Conservation (phyloP, 768 basidiomycete species). For the Amanita pseudoporphyria region DNA sequence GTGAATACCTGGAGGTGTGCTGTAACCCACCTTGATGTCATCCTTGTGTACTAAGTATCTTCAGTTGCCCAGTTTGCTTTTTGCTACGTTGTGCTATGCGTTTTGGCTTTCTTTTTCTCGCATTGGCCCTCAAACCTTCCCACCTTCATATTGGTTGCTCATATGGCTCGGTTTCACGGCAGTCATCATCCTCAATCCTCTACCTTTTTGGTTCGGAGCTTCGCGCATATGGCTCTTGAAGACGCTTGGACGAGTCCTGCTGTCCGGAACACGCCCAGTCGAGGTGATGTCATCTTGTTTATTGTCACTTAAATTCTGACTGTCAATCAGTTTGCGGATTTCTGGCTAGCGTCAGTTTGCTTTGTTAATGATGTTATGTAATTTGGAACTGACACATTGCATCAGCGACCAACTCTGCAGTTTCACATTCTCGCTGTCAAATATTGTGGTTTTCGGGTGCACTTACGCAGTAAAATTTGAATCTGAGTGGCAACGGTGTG, state of each 20-base stretch:
- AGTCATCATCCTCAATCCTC: conserved; percentile 62
- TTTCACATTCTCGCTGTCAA: conserved; percentile 63
- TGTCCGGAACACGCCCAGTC: conserved; percentile 62
- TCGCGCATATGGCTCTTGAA: conserved; percentile 79
- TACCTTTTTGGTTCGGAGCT: conserved; percentile 51
- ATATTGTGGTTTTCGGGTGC: conserved; percentile 68
- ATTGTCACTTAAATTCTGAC: conserved; percentile 6
- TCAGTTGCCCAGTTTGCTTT: conserved; percentile 75
- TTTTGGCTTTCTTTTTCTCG: conserved; percentile 79
- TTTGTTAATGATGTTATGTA: not conserved
- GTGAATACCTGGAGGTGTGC: conserved; percentile 55
- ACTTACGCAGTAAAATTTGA: conserved; percentile 52
- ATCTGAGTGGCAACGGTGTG: conserved; percentile 38
- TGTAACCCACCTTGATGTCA: conserved; percentile 8
- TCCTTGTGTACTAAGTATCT: conserved; percentile 6
- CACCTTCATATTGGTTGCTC: conserved; percentile 71
- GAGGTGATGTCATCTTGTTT: conserved; percentile 40
- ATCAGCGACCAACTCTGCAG: conserved; percentile 76
- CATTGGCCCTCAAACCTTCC: conserved; percentile 41
- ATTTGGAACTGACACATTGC: not conserved
- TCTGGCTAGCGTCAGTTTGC: conserved; percentile 72
- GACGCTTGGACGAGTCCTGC: conserved; percentile 49
- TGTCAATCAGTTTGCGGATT: conserved; percentile 58
- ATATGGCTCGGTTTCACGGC: conserved; percentile 66
- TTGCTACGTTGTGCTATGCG: conserved; percentile 62